Evolutionary conservation across 345 rosid species (phyloP).

Genomic region (Nasturtium officinale): DNA sequence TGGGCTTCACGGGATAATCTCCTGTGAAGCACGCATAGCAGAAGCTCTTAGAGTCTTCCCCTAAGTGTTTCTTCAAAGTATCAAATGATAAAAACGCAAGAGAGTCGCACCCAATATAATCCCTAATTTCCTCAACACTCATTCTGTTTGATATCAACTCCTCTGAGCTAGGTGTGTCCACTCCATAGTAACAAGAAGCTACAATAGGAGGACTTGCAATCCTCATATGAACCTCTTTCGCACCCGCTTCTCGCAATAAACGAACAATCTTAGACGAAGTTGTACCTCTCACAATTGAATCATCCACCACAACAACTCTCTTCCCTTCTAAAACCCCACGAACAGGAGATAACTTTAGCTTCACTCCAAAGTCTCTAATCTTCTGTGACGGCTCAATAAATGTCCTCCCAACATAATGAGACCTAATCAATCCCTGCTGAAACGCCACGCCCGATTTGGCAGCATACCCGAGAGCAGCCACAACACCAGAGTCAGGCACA

Average conservation of each 20-base stretch:
- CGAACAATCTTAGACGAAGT: constrained; percentile 90
- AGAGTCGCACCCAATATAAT: constrained; percentile 77
- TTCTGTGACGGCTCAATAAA: constrained; percentile 92
- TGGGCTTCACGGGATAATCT: constrained; percentile 78
- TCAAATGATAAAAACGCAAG: constrained; percentile 75
- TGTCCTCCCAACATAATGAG: constrained; percentile 95
- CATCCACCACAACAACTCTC: constrained; percentile 92
- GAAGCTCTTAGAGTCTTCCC: constrained; percentile 53
- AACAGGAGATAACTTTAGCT: constrained; percentile 90
- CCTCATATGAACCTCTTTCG: constrained; percentile 95
- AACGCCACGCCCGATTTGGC: constrained; percentile 82
- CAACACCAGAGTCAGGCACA: constrained; percentile 96
- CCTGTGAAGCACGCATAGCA: constrained; percentile 98
- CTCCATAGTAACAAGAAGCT: constrained; percentile 92
- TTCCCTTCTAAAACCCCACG: constrained; percentile 84
- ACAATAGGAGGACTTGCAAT: constrained; percentile 92
- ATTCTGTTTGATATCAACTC: constrained; percentile 89
- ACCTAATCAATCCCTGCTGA: constrained; percentile 87
- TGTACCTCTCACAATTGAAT: constrained; percentile 92
- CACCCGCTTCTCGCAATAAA: constrained; percentile 85
- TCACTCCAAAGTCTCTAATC: constrained; percentile 95
- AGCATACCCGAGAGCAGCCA: constrained; percentile 92
- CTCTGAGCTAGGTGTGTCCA: constrained; percentile 89
- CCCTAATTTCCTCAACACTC: constrained; percentile 77
- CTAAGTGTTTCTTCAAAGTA: constrained; percentile 65